Evolutionary conservation across 495 filamentous ascomycete species (phyloP).

Genomic region (Penicillium simplicissimum): DNA sequence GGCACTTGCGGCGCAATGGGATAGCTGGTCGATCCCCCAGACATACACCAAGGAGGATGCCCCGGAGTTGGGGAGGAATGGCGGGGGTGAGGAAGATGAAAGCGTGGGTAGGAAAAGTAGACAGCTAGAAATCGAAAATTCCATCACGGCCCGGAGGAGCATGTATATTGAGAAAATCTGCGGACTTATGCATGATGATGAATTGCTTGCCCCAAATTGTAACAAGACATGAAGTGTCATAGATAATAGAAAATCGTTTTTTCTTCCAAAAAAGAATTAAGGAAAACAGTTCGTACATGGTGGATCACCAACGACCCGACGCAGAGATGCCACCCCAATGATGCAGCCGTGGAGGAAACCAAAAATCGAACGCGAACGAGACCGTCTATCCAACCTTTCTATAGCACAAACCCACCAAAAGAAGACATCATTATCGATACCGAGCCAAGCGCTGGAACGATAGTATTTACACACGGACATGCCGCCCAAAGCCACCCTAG

Average conservation of each 20-base stretch:
- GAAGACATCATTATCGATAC: slow-evolving; percentile 14
- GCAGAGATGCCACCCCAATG: slow-evolving; percentile 9
- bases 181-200: neutral
- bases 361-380: slow-evolving; percentile 6
- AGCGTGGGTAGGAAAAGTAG: neutral
- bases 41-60: neutral
- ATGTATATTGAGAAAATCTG: neutral
- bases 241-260: slow-evolving; percentile 5
- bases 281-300: slow-evolving; percentile 6
- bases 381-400: slow-evolving; percentile 18
- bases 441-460: slow-evolving; percentile 9
- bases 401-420: slow-evolving; percentile 10
- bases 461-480: slow-evolving; percentile 25
- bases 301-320: slow-evolving; percentile 7
- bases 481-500: slow-evolving; percentile 3
- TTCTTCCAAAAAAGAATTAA: neutral
- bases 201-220: neutral
- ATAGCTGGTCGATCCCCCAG: neutral
- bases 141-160: neutral
- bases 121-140: no score
- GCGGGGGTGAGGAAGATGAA: neutral
- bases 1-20: neutral
- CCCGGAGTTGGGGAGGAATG: neutral
- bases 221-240: neutral
- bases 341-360: slow-evolving; percentile 15